phyloP scores from a whole-genome alignment of 495 filamentous ascomycete genomes.

The Monascus purpureus region DNA sequence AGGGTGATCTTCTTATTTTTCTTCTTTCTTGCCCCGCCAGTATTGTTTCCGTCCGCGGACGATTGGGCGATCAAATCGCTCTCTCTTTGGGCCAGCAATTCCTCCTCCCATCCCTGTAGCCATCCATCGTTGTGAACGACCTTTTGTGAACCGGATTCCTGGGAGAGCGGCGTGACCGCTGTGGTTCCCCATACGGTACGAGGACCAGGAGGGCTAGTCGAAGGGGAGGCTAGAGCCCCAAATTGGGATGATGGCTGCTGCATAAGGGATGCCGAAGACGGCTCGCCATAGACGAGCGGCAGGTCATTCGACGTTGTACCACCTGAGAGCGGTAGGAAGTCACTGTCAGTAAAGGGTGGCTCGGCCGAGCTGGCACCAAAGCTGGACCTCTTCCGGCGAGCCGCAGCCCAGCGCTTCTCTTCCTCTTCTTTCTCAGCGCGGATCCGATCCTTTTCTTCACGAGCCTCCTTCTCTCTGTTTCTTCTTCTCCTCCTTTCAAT shows the following conservation, averaged over 20 bases:
- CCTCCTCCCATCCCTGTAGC: constrained; percentile 63
- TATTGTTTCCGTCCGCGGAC: constrained; percentile 13
- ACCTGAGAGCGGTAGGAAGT: constrained; percentile 53
- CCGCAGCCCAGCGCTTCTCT: constrained; percentile 43
- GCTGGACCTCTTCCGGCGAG: constrained; percentile 31
- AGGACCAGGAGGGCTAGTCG: constrained; percentile 57
- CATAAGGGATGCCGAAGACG: constrained; percentile 46
- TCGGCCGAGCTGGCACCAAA: constrained; percentile 17
- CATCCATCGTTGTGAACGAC: constrained; percentile 55
- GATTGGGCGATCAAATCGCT: constrained; percentile 25
- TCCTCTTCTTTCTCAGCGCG: constrained; percentile 78
- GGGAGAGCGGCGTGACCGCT: constrained; percentile 39
- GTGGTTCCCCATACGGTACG: constrained; percentile 85
- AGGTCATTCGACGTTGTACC: constrained; percentile 20
- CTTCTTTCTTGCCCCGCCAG: constrained; percentile 51
- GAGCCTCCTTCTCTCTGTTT: constrained; percentile 73
- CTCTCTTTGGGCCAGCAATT: constrained; percentile 40
- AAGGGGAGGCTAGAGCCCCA: constrained; percentile 53
- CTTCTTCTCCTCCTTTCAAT: constrained; percentile 64
- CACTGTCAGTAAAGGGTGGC: constrained; percentile 32
- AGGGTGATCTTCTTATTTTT: constrained; percentile 89
- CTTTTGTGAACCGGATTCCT: constrained; percentile 20
- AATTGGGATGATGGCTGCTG: constrained; percentile 36
- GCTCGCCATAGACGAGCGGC: constrained; percentile 24
- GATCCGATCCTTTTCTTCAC: constrained; percentile 81